Conservation (phyloP, 257 asterid species). For the Scutellaria barbata region DNA sequence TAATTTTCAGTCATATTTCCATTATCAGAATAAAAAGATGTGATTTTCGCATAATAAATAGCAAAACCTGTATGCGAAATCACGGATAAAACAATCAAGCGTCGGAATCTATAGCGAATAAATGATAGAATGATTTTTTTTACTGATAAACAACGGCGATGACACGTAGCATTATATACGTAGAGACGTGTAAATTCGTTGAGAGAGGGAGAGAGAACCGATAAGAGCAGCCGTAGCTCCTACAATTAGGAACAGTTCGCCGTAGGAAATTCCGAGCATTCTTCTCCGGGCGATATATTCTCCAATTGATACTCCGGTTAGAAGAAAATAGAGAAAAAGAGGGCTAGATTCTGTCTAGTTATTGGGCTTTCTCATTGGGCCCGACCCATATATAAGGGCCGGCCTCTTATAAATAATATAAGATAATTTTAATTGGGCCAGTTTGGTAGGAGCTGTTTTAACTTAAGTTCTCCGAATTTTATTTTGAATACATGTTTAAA, state of each 20-base stretch:
- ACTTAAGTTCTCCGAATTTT: too few species aligned
- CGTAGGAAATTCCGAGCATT: conserved; percentile 86
- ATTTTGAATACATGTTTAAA: too few species aligned
- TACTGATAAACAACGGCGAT: background rate
- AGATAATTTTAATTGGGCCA: too few species aligned
- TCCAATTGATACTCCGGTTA: conserved; percentile 8
- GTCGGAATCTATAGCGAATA: background rate
- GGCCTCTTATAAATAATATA: background rate
- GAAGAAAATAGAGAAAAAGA: background rate
- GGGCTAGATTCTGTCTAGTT: background rate
- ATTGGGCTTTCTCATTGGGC: conserved; percentile 20
- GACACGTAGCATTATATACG: background rate
- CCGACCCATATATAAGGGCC: background rate
- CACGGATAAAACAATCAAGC: conserved; percentile 9
- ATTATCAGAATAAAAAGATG: background rate
- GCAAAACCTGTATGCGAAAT: conserved; percentile 3
- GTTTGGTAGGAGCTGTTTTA: too few species aligned
- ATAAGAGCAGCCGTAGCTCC: conserved; percentile 87
- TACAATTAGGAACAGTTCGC: conserved; percentile 74
- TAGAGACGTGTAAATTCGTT: background rate
- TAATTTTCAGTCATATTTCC: conserved; percentile 37
- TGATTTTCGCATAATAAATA: background rate
- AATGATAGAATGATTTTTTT: background rate
- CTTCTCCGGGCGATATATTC: conserved; percentile 29
- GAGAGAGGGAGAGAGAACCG: conserved; percentile 45